Evolutionary conservation across 495 filamentous ascomycete genomes (phyloP).

Genomic region (Hypoxylon lienhwacheense): DNA sequence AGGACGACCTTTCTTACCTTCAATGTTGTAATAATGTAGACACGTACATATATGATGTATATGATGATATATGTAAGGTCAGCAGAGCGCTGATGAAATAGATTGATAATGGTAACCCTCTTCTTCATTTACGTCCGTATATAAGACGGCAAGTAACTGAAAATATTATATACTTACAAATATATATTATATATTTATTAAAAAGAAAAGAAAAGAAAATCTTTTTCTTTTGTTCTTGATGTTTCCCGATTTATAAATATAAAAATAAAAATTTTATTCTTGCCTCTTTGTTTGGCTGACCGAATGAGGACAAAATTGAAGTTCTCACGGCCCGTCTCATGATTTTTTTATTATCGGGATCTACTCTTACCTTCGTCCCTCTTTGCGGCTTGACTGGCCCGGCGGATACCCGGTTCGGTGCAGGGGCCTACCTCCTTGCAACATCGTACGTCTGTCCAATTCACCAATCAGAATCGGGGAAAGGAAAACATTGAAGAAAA

Average conservation of each 20-base stretch:
- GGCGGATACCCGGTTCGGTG: slow-evolving; percentile 28
- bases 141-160: too few relatives aligned
- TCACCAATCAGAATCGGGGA: slow-evolving; percentile 15
- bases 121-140: slow-evolving; percentile 9
- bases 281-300: too few relatives aligned
- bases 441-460: slow-evolving; percentile 4
- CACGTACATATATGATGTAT: too few relatives aligned
- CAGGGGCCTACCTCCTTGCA: slow-evolving; percentile 28
- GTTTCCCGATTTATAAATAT: too few relatives aligned
- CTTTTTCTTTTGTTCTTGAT: not conserved
- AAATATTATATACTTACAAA: too few relatives aligned
- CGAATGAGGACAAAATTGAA: slow-evolving; percentile 30
- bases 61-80: slow-evolving; percentile 21
- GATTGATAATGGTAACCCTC: not conserved
- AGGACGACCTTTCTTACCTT: slow-evolving; percentile 22
- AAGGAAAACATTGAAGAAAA: not conserved
- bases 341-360: slow-evolving; percentile 15
- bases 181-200: too few relatives aligned
- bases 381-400: slow-evolving; percentile 26
- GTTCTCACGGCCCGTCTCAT: slow-evolving; percentile 30
- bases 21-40: too few relatives aligned
- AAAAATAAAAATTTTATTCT: too few relatives aligned
- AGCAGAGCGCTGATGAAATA: slow-evolving; percentile 19
- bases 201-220: too few relatives aligned
- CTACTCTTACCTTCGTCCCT: not conserved